Base-by-base conservation (phyloP, 495 filamentous ascomycete species). In the Tirmania nivea region DNA sequence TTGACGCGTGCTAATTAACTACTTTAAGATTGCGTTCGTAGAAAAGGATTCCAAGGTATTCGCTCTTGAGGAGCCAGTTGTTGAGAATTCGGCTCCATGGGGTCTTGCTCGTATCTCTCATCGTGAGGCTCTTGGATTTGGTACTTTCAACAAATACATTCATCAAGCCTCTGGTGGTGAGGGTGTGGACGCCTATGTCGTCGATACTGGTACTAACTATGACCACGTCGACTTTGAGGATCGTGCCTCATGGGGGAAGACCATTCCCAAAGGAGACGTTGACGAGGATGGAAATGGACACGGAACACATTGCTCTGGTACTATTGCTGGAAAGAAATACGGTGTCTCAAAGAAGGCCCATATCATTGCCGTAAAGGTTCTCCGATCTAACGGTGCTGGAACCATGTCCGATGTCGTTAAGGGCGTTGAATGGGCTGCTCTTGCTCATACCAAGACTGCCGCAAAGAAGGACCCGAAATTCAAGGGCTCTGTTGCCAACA, bases 271-370 rank as follows among this genome's bases (percentile, higher is more conserved):
- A 48, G 76, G 75, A 55, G 92, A 99, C 63, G 78, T 71, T 45
- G 92, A 99, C 66, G 71, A 75, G 52, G 92, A 99, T 72, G 92
- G 92, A 67, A 99, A 99, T 61, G 92, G 92, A 52, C 92, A 99
- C 74, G 92, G 92, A 61, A 99, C 92, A 58, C 92, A 99, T 76
- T 99, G 92, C 76, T 96, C 92, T 54, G 92, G 92, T 59, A 99
- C 92, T 42, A 79, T 96, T 61, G 92, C 82, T 55, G 92, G 92
- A 67, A 90, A 89, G 77, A 95, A 94, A 73, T 95, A 90, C 67
- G 92, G 92, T 78, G 90, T 99, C 56, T 86, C 92, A 61, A 99
- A 99, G 81, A 94, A 94, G 77, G 92, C 92, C 63, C 84, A 84
- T 57, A 73, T 99, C 65, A 84, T 86, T 63, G 92, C 92, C 55